Conservation (phyloP, 2,329 filamentous ascomycete species). For the Trichoderma oligosporum region DNA sequence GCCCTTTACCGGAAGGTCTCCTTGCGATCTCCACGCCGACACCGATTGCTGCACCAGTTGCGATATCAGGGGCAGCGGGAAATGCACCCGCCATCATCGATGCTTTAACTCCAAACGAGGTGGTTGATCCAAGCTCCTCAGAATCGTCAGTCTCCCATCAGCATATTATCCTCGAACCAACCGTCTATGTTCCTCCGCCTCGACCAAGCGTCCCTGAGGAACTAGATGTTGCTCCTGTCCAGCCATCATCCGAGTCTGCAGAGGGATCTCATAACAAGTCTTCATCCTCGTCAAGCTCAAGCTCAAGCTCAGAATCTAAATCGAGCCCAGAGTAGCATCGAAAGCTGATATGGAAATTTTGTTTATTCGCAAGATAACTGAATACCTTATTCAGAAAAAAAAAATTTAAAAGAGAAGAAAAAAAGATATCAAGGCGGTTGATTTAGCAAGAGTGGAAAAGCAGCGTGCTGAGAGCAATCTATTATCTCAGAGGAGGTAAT, state of each 20-base stretch:
- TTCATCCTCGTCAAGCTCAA: slow-evolving; percentile 11
- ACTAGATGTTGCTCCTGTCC: not conserved
- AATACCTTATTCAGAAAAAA: too few species aligned
- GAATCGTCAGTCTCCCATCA: not conserved
- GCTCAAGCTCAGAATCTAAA: not conserved
- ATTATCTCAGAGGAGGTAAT: too few species aligned
- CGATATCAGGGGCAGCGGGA: not conserved
- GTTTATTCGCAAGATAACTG: too few species aligned
- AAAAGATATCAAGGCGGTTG: too few species aligned
- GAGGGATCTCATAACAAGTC: not conserved
- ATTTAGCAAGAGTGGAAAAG: too few species aligned
- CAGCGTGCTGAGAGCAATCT: too few species aligned
- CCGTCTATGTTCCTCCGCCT: slow-evolving; percentile 15
- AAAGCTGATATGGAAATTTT: too few species aligned
- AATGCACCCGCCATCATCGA: not conserved
- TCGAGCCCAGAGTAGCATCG: not conserved
- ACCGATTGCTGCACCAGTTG: not conserved
- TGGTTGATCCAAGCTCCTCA: not conserved
- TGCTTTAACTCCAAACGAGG: slow-evolving; percentile 5
- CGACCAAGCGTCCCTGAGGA: not conserved
- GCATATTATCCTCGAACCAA: slow-evolving; percentile 14
- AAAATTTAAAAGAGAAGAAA: too few species aligned
- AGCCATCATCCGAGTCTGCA: not conserved
- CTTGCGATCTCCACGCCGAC: not conserved
- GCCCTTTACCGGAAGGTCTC: not conserved